These are phyloP conservation scores for Cladosporium colombiae DNA, from an alignment of 2,329 filamentous ascomycete genomes.

Conservation along the genomic window DNA sequence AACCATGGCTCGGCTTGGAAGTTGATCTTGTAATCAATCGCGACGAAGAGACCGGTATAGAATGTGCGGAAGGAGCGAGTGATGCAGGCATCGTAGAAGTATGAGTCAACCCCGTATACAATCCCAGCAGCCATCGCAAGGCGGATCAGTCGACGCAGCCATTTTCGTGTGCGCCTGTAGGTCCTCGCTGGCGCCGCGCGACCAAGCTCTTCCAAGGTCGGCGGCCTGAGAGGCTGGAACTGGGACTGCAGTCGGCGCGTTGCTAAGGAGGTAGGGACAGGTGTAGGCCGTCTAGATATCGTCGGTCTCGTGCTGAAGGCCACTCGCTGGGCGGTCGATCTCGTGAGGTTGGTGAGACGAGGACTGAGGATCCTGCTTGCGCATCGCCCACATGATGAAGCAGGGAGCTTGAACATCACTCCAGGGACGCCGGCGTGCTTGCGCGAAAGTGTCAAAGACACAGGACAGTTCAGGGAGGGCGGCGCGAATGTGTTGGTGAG, in stretches of 20 bases:
- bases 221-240: constrained; percentile 58
- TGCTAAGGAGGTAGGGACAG: not conserved
- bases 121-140: constrained; percentile 60
- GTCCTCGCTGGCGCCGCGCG: constrained; percentile 69
- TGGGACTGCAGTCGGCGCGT: constrained; percentile 33
- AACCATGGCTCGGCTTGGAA: constrained; percentile 78
- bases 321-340: not conserved
- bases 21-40: constrained; percentile 94
- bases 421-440: constrained; percentile 1
- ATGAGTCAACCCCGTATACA: constrained; percentile 68
- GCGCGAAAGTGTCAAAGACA: not conserved
- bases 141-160: constrained; percentile 72
- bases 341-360: constrained; percentile 28
- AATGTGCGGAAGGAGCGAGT: constrained; percentile 82
- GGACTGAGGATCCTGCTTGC: constrained; percentile 31
- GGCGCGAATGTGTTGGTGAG: not conserved
- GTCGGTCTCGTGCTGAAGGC: constrained; percentile 23
- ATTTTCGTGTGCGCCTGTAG: constrained; percentile 70
- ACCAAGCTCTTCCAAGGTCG: constrained; percentile 76
- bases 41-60: constrained; percentile 73
- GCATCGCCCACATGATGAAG: constrained; percentile 35
- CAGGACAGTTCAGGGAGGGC: not conserved
- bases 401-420: constrained; percentile 23
- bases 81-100: constrained; percentile 77
- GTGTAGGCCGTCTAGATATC: not conserved